Evolutionary conservation across 352 stramenopile species (phyloP).

Genomic region (Globisporangium lucens): DNA sequence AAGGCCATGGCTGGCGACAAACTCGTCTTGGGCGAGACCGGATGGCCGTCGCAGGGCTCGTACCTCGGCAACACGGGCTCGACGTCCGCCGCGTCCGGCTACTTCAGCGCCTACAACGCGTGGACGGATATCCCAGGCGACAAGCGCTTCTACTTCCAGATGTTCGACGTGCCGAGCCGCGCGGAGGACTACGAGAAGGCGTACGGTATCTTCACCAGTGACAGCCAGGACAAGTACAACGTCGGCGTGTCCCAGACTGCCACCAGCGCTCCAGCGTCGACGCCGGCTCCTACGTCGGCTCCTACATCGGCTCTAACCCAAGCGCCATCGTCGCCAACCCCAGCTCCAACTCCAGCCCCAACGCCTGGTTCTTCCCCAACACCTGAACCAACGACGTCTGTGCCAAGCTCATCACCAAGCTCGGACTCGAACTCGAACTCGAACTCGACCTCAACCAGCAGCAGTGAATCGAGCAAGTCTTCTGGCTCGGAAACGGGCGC

Average conservation of each 20-base stretch:
- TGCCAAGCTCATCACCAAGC: slow-evolving; percentile 1
- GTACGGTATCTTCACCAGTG: slow-evolving; percentile 44
- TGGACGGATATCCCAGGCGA: slow-evolving; percentile 48
- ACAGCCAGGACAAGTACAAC: slow-evolving; percentile 53
- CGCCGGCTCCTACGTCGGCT: neutral
- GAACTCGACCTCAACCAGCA: neutral
- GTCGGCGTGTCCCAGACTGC: slow-evolving; percentile 14
- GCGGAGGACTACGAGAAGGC: slow-evolving; percentile 37
- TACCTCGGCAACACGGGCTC: slow-evolving; percentile 37
- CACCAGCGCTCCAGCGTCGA: neutral
- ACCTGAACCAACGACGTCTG: slow-evolving; percentile 14
- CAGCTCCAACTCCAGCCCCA: neutral
- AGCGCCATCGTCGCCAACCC: neutral
- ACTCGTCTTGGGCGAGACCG: slow-evolving; percentile 52
- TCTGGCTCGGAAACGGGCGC: slow-evolving; percentile 1
- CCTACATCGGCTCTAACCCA: neutral
- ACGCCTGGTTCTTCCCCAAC: neutral
- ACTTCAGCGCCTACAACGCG: slow-evolving; percentile 62
- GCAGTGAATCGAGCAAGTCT: slow-evolving; percentile 1
- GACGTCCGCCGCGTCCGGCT: slow-evolving; percentile 29
- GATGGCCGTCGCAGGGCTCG: slow-evolving; percentile 46
- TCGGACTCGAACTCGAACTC: slow-evolving; percentile 12
- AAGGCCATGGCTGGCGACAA: slow-evolving; percentile 39
- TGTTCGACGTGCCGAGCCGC: slow-evolving; percentile 57
- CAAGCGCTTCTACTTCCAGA: slow-evolving; percentile 74